phyloP scores from a whole-genome alignment of 2,329 filamentous ascomycete species.

The Ceratocystis cacaofunesta region DNA sequence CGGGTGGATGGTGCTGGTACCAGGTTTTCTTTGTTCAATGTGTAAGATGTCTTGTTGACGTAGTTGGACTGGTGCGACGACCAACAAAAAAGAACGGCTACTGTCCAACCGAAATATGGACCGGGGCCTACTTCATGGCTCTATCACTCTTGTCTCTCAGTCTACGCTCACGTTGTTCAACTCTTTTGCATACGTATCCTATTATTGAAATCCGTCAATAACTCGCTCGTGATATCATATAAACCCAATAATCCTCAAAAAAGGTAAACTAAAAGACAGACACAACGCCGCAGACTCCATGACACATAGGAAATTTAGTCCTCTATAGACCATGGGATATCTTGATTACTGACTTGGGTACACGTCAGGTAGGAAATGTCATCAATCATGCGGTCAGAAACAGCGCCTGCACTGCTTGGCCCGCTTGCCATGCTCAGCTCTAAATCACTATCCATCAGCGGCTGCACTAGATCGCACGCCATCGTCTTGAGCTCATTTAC shows the following conservation, averaged over 20 bases:
- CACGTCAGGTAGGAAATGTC: conserved; percentile 38
- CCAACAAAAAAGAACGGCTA: neutral
- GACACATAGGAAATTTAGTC: neutral
- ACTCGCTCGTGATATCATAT: conserved; percentile 11
- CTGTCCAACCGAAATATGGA: neutral
- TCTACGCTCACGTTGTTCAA: too few relatives aligned
- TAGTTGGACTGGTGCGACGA: neutral
- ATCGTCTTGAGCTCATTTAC: conserved; percentile 79
- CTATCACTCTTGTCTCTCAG: too few relatives aligned
- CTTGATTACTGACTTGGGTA: conserved; percentile 33
- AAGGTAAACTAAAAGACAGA: conserved; percentile 9
- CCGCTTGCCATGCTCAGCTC: conserved; percentile 54
- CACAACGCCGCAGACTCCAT: neutral
- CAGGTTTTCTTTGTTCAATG: neutral
- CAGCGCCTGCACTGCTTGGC: conserved; percentile 22
- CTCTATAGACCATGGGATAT: conserved; percentile 36
- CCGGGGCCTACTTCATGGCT: neutral
- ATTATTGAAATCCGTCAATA: neutral
- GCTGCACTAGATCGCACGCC: conserved; percentile 67
- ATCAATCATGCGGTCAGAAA: conserved; percentile 26
- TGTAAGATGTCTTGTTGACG: neutral
- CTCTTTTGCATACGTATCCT: neutral
- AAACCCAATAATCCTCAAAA: conserved; percentile 14
- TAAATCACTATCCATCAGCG: conserved; percentile 71
- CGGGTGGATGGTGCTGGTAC: too few relatives aligned